A percentile compares a stretch with the other conserved stretches of the same genome.
Conservation (phyloP, 2,329 filamentous ascomycete species). For the Colletotrichum sp. region DNA sequence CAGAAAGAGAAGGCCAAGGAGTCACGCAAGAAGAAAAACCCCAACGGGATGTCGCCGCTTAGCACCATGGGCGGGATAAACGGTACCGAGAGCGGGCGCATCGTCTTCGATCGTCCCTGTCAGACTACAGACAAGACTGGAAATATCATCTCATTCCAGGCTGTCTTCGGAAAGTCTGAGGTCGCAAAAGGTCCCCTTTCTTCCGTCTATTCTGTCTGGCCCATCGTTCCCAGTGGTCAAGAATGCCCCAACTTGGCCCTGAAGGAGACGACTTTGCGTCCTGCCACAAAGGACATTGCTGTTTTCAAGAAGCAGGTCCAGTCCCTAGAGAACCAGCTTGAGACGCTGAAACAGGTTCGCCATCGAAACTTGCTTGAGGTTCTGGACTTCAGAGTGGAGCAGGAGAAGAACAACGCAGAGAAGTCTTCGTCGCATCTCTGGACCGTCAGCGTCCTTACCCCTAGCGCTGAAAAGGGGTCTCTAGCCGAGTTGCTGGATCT, state of each 20-base stretch:
- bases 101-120: conserved; percentile 73
- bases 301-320: conserved; percentile 80
- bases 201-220: conserved; percentile 74
- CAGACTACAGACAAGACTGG: conserved; percentile 67
- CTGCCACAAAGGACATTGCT: conserved; percentile 60
- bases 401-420: conserved; percentile 47
- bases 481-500: conserved; percentile 83
- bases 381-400: conserved; percentile 81
- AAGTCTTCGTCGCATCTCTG: conserved; percentile 50
- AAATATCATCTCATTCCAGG: conserved; percentile 71
- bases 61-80: conserved; percentile 35
- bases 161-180: conserved; percentile 72
- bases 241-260: conserved; percentile 71
- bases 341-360: conserved; percentile 74
- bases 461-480: conserved; percentile 82
- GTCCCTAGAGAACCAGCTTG: conserved; percentile 76
- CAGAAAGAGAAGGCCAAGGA: conserved; percentile 70
- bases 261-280: conserved; percentile 71
- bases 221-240: conserved; percentile 61
- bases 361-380: conserved; percentile 82
- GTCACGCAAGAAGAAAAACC: conserved; percentile 64
- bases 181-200: conserved; percentile 71
- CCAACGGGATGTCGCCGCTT: conserved; percentile 44
- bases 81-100: conserved; percentile 34
- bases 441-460: conserved; percentile 77